phyloP scores from a whole-genome alignment of 495 filamentous ascomycete species.

The Acidomyces sp. region DNA sequence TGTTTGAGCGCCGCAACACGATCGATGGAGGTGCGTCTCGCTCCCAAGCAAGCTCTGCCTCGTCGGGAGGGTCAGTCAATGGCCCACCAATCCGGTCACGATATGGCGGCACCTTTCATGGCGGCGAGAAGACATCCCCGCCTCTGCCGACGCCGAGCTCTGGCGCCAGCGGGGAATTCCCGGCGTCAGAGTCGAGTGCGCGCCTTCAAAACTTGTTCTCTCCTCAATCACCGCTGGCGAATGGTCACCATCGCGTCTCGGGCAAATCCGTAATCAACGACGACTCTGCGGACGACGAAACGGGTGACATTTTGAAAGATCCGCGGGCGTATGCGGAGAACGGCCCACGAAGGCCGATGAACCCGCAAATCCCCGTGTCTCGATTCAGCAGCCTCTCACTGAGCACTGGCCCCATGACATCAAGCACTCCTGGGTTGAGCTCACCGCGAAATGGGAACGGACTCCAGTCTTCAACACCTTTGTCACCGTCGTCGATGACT shows the following conservation, averaged over 20 bases:
- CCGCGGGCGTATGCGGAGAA: slow-evolving; percentile 74
- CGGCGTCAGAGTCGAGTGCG: slow-evolving; percentile 45
- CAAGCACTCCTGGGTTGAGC: slow-evolving; percentile 38
- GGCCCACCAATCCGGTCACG: slow-evolving; percentile 59
- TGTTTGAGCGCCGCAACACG: slow-evolving; percentile 43
- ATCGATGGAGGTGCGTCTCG: slow-evolving; percentile 44
- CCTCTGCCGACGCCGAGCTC: slow-evolving; percentile 38
- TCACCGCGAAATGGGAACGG: slow-evolving; percentile 36
- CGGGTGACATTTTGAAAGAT: slow-evolving; percentile 69
- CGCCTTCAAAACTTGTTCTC: slow-evolving; percentile 67
- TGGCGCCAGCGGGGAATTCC: slow-evolving; percentile 42
- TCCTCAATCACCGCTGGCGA: slow-evolving; percentile 70
- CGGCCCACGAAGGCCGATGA: slow-evolving; percentile 59
- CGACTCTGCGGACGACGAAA: slow-evolving; percentile 69
- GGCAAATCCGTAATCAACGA: slow-evolving; percentile 80
- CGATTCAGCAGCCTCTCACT: slow-evolving; percentile 61
- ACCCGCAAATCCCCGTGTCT: slow-evolving; percentile 56
- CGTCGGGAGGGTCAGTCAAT: slow-evolving; percentile 40
- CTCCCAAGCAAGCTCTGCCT: slow-evolving; percentile 40
- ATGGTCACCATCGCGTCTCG: slow-evolving; percentile 54
- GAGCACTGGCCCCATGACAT: slow-evolving; percentile 36
- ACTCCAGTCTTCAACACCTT: slow-evolving; percentile 41
- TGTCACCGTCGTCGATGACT: slow-evolving; percentile 46
- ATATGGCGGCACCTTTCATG: slow-evolving; percentile 67
- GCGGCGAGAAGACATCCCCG: slow-evolving; percentile 57